These are phyloP conservation scores for Zea luxurians DNA, from an alignment of 176 grass and related monocot species.

Conservation along the genomic window DNA sequence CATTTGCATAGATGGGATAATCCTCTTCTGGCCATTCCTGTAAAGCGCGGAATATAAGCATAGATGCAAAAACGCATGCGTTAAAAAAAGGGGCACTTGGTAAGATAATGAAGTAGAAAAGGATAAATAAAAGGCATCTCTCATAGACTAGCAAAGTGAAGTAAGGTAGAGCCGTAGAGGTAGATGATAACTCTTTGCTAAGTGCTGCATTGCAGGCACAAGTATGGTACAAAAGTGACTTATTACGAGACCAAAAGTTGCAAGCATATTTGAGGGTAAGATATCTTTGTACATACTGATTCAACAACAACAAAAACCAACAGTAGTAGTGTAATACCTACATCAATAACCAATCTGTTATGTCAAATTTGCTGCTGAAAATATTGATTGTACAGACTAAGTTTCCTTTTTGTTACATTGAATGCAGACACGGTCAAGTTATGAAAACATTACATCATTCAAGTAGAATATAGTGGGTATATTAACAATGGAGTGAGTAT, in stretches of 20 bases:
- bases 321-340: background rate
- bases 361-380: slow-evolving; percentile 7
- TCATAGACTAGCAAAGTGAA: background rate
- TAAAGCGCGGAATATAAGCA: slow-evolving; percentile 40
- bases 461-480: background rate
- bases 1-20: slow-evolving; percentile 94
- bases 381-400: background rate
- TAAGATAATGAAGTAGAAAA: slow-evolving; percentile 16
- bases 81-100: background rate
- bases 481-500: background rate
- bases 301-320: slow-evolving; percentile 26
- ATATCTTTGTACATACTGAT: slow-evolving; percentile 6
- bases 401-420: slow-evolving; percentile 1
- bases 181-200: background rate
- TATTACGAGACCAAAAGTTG: slow-evolving; percentile 4
- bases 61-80: slow-evolving; percentile 36
- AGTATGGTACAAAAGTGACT: background rate
- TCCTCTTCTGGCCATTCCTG: slow-evolving; percentile 98
- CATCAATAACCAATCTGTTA: slow-evolving; percentile 1
- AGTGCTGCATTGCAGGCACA: background rate
- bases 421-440: background rate
- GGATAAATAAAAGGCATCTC: background rate
- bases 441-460: background rate
- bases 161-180: background rate
- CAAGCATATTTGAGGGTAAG: slow-evolving; percentile 5